Evolutionary conservation across 345 rosid genomes (phyloP), one percentile per base, ranked within the genome.

Genomic region (Eucalyptus cladocalyx): DNA sequence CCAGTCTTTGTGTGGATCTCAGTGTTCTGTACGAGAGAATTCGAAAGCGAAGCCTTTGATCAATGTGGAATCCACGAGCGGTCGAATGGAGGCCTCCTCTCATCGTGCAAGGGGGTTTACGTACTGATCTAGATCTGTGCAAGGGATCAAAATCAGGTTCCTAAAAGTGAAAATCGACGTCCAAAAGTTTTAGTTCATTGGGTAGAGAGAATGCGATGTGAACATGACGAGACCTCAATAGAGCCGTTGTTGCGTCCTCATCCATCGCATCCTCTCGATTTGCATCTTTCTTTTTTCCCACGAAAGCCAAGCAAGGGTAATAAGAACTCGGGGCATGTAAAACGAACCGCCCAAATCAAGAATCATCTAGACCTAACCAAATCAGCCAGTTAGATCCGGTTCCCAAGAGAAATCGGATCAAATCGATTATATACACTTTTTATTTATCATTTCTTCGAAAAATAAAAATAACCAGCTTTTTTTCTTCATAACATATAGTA

Each of bases 301-400:
- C 2, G 30, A 40, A 23, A 76, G 16, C 30, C 47, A 6, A 40
- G 24, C 85, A 76, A 11, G 45, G 45, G 28, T 19, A 37, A 19
- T 17, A 53, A 21, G 58, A 1, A 21, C 4, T 4, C 2, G 2
- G 11, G 58, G 10, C 0, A 2, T 21, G 5, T 21, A 8, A 53
- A 53, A 53, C 2, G 58, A 53, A 53, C 10, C 5, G 2, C 11
- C 58, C 24, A 53, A 53, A 51, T 51, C 56, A 51, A 18, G 56
- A 51, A 53, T 21, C 58, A 53, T 53, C 5, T 53, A 21, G 11
- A 53, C 23, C 24, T 53, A 8, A 53, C 11, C 24, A 53, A 8
- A 53, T 53, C 5, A 5, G 11, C 26, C 2, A 1, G 5, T 53
- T 53, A 21, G 26, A 2, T 21, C 5, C 9, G 0, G 1, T 53